phyloP scores from a whole-genome alignment of 805 yeast species.

The Cyberlindnera subsufficiens region DNA sequence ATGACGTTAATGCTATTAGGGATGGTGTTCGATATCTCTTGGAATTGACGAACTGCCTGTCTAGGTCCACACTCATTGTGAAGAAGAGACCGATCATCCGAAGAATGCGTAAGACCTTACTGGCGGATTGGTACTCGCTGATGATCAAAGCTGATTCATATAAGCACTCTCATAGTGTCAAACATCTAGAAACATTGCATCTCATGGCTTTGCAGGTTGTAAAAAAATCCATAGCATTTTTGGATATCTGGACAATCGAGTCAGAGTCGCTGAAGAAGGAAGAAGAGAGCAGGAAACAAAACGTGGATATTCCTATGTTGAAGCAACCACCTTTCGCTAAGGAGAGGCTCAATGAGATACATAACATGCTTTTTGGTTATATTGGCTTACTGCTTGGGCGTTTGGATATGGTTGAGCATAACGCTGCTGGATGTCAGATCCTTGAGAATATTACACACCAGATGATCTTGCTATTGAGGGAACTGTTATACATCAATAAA shows the following conservation, averaged over 20 bases:
- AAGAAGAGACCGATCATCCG: constrained; percentile 55
- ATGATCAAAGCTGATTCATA: constrained; percentile 74
- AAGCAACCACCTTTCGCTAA: constrained; percentile 54
- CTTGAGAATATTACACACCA: constrained; percentile 66
- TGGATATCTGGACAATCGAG: constrained; percentile 69
- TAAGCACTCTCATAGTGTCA: constrained; percentile 52
- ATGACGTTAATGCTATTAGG: constrained; percentile 52
- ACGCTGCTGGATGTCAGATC: constrained; percentile 61
- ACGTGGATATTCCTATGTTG: constrained; percentile 36
- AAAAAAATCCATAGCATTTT: constrained; percentile 56
- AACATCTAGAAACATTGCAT: constrained; percentile 57
- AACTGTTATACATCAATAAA: constrained; percentile 55
- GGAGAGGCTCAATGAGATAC: constrained; percentile 58
- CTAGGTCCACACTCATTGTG: constrained; percentile 67
- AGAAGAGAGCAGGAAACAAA: constrained; percentile 4
- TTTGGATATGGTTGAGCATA: constrained; percentile 70
- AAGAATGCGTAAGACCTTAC: constrained; percentile 57
- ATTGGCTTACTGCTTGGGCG: constrained; percentile 69
- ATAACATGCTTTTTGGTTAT: constrained; percentile 53
- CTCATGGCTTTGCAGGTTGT: constrained; percentile 62
- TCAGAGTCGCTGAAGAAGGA: constrained; percentile 35
- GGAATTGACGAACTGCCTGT: constrained; percentile 66
- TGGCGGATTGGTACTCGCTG: constrained; percentile 77
- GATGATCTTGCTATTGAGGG: constrained; percentile 57
- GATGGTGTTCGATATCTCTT: constrained; percentile 66